phyloP scores from a whole-genome alignment of 2,329 filamentous ascomycete species.

The Domatiomyces catenatus region DNA sequence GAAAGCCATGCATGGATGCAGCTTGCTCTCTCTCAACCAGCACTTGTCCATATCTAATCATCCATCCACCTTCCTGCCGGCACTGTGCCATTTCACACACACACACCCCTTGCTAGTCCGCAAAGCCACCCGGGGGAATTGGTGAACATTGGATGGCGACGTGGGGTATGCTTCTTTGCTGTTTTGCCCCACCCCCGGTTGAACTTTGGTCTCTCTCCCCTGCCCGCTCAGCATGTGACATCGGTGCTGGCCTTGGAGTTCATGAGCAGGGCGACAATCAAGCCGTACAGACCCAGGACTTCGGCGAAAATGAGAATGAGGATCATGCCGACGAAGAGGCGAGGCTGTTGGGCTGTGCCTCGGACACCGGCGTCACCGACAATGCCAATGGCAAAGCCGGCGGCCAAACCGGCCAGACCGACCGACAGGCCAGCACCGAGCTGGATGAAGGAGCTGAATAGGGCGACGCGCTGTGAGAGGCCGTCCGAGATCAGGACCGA shows the following conservation, averaged over 20 bases:
- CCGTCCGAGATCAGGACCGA: slow-evolving; percentile 75
- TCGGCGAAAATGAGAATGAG: slow-evolving; percentile 98
- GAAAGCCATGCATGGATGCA: slow-evolving; percentile 1
- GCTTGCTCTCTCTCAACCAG: slow-evolving; percentile 1
- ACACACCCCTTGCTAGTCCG: not conserved
- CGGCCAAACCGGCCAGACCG: slow-evolving; percentile 68
- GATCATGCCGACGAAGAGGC: slow-evolving; percentile 76
- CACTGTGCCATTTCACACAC: not conserved
- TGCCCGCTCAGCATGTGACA: slow-evolving; percentile 40
- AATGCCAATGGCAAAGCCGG: slow-evolving; percentile 73
- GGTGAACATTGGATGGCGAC: not conserved
- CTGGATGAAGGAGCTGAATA: slow-evolving; percentile 75
- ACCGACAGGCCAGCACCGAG: slow-evolving; percentile 69
- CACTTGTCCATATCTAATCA: not conserved
- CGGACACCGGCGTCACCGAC: slow-evolving; percentile 46
- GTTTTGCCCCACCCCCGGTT: not conserved
- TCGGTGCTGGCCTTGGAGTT: slow-evolving; percentile 75
- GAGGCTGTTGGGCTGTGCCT: slow-evolving; percentile 37
- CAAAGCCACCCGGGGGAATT: not conserved
- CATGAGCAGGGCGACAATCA: slow-evolving; percentile 98
- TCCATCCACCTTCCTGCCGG: no score
- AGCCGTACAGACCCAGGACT: slow-evolving; percentile 97
- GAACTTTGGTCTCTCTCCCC: not conserved
- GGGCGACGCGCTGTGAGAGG: slow-evolving; percentile 53
- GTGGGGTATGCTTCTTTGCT: not conserved